Evolutionary conservation across 169 alveolate genomes (phyloP), one percentile per base, ranked within the genome.

Genomic region (Cryptosporidium viatorum): DNA sequence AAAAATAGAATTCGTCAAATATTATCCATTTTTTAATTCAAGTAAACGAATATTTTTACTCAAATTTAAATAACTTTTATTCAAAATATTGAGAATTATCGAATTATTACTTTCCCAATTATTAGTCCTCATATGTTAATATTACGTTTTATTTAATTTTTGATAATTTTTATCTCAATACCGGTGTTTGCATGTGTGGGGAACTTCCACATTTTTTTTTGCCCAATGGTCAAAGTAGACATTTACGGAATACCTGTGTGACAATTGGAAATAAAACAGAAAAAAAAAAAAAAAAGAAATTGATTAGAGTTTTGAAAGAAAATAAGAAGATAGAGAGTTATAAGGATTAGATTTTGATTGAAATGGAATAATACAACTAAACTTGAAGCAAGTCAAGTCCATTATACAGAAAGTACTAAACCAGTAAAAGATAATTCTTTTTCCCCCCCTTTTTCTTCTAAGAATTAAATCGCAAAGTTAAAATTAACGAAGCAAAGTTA

Each of bases 211-310:
- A 69, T 71, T 43, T 16, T 45, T 45, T 33, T 33, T 50, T 18
- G 8, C 26, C 35, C 8, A 59, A 59, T 9, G 10, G 70, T 73
- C 86, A 73, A 9, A 7, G 70, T 73, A 73, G 86, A 73, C 86
- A 55, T 37, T 71, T 73, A 73, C 86, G 86, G 86, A 45, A 73
- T 52, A 73, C 52, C 70, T 59, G 51, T 73, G 86, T 73, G 86
- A 48, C 48, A 65, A 35, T 29, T 29, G 12, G 14, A 9, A 65
- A 37, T 29, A 33, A 33, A 29, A 26, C 7, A 65, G 2, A 43
- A 31, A 43, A 50, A 35, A 23, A 41, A 18, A 16, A 31, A 39
- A 39, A 41, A 41, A 41, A 41, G 48, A 41, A 70, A 23, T 48
- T 3, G 0, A 3, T 43, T 70, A 23, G 5, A 70, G 23, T 23